Evolutionary conservation across 169 alveolate species (phyloP).

Genomic region (Perkinsus chesapeaki): DNA sequence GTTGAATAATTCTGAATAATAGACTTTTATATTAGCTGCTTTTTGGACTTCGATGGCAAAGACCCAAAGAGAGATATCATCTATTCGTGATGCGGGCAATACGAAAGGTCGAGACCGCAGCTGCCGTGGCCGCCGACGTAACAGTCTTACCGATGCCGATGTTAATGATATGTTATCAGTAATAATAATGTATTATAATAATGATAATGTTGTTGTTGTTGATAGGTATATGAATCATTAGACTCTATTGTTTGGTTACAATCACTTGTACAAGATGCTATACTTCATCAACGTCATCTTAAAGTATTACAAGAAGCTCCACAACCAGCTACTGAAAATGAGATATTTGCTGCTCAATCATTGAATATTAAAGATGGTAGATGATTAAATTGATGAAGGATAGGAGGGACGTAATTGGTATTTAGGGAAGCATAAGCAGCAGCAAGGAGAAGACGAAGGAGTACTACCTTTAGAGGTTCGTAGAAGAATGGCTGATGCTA

Average conservation of each 20-base stretch:
- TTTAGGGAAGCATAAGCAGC: background rate
- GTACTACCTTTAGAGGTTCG: background rate
- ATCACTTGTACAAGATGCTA: background rate
- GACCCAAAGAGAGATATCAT: background rate
- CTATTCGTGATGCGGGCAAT: background rate
- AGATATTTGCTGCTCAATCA: background rate
- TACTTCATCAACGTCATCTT: background rate
- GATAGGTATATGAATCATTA: background rate
- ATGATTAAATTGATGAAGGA: too few relatives aligned
- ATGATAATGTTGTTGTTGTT: background rate
- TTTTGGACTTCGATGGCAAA: background rate
- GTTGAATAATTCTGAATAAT: background rate
- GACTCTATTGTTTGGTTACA: background rate
- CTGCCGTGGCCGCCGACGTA: too few relatives aligned
- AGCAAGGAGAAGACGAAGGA: background rate
- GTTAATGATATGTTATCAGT: background rate
- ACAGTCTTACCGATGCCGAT: background rate
- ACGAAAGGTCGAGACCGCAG: too few relatives aligned
- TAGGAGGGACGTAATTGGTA: too few relatives aligned
- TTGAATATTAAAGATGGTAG: background rate
- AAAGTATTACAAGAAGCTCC: background rate
- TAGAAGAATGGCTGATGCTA: background rate
- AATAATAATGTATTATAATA: background rate
- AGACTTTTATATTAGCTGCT: background rate
- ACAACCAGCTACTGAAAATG: background rate